Evolutionary conservation across 169 alveolate genomes (phyloP).

Genomic region (Nephromyces sp.): DNA sequence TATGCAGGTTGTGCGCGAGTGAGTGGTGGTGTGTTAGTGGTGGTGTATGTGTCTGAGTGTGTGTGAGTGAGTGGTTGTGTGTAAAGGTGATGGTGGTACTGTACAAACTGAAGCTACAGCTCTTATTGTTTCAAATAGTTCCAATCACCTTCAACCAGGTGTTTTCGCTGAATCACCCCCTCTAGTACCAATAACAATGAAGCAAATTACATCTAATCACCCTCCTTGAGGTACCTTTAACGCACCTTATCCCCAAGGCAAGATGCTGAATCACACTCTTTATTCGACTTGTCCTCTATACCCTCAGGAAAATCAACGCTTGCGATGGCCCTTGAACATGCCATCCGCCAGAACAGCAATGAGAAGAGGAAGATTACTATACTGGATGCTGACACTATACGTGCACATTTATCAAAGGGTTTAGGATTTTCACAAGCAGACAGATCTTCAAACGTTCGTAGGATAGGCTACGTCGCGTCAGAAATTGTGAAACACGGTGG

Average conservation of each 20-base stretch:
- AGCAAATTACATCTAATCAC: not conserved
- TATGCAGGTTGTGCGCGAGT: not conserved
- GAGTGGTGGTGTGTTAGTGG: not conserved
- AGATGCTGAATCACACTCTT: too few relatives aligned
- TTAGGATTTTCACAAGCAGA: slow-evolving; percentile 26
- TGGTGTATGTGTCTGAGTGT: too few relatives aligned
- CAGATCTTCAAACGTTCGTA: slow-evolving; percentile 29
- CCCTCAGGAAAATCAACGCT: slow-evolving; percentile 41
- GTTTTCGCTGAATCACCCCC: not conserved
- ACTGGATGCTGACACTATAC: slow-evolving; percentile 37
- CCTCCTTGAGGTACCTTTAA: not conserved
- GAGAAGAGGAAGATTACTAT: slow-evolving; percentile 25
- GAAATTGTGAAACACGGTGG: slow-evolving; percentile 42
- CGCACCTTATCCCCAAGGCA: too few relatives aligned
- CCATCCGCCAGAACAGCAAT: slow-evolving; percentile 10
- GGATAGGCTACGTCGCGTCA: slow-evolving; percentile 36
- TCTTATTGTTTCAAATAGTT: not conserved
- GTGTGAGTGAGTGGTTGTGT: too few relatives aligned
- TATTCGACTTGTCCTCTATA: too few relatives aligned
- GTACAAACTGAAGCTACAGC: slow-evolving; percentile 3
- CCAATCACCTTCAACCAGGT: not conserved
- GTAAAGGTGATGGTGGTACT: not conserved
- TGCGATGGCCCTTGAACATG: slow-evolving; percentile 29
- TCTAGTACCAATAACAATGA: not conserved
- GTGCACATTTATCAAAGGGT: slow-evolving; percentile 25